Evolutionary conservation across 2,329 filamentous ascomycete genomes (phyloP).

Genomic region (Cucurbitaria berberidis): DNA sequence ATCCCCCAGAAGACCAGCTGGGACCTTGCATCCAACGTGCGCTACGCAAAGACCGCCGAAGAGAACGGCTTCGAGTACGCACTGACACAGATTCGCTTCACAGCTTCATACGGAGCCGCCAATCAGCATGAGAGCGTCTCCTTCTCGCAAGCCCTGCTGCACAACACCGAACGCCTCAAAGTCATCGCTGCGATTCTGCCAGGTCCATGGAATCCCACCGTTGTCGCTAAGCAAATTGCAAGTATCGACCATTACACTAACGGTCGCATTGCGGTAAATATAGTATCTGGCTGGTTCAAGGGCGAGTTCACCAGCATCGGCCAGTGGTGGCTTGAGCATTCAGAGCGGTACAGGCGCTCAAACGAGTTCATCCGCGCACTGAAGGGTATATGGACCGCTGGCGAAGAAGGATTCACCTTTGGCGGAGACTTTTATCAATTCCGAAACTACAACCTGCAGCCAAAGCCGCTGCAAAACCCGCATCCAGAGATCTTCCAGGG

Average conservation of each 20-base stretch:
- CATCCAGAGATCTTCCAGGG: slow-evolving; percentile 62
- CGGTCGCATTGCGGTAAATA: slow-evolving; percentile 60
- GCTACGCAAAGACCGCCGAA: slow-evolving; percentile 59
- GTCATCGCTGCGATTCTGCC: slow-evolving; percentile 60
- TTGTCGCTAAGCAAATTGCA: slow-evolving; percentile 61
- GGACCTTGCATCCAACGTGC: slow-evolving; percentile 57
- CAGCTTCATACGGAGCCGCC: slow-evolving; percentile 57
- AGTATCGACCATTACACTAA: slow-evolving; percentile 60
- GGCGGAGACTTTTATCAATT: slow-evolving; percentile 62
- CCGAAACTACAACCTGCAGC: slow-evolving; percentile 57
- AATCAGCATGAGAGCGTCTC: slow-evolving; percentile 61
- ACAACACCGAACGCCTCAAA: slow-evolving; percentile 56
- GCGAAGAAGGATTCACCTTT: slow-evolving; percentile 56
- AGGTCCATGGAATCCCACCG: slow-evolving; percentile 45
- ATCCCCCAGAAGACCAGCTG: slow-evolving; percentile 58
- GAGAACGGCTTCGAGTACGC: slow-evolving; percentile 59
- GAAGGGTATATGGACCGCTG: slow-evolving; percentile 58
- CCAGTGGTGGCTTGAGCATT: slow-evolving; percentile 63
- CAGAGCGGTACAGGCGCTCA: slow-evolving; percentile 58
- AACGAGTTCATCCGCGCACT: slow-evolving; percentile 60
- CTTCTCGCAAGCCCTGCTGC: slow-evolving; percentile 57
- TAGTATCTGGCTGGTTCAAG: slow-evolving; percentile 63
- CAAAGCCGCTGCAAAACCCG: slow-evolving; percentile 58
- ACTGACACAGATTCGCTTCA: slow-evolving; percentile 61
- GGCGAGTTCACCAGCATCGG: slow-evolving; percentile 59